Evolutionary conservation across 257 asterid species (phyloP).

Genomic region (Agastache rugosa): DNA sequence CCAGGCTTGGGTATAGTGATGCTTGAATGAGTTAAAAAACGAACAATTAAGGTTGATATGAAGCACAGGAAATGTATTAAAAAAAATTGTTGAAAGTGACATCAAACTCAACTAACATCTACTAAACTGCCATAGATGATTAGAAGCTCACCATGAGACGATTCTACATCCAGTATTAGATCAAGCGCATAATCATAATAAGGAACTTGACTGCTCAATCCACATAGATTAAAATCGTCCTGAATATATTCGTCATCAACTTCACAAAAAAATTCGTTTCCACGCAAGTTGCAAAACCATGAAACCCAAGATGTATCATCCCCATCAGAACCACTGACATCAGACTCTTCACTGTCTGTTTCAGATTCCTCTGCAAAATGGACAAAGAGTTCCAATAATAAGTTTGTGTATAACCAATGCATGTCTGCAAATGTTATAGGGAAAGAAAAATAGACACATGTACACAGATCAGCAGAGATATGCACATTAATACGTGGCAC

Average conservation of each 20-base stretch:
- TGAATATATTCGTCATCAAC: constrained; percentile 98
- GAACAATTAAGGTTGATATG: too few species aligned
- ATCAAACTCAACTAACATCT: constrained; percentile 21
- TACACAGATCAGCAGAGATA: background rate
- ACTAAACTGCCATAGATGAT: constrained; percentile 1
- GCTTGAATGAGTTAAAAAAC: too few species aligned
- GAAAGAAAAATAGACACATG: background rate
- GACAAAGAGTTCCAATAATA: constrained; percentile 23
- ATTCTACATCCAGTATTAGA: constrained; percentile 88
- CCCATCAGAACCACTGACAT: constrained; percentile 97
- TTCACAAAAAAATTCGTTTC: constrained; percentile 96
- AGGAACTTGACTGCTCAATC: constrained; percentile 97
- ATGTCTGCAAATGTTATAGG: constrained; percentile 3
- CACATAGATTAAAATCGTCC: constrained; percentile 94
- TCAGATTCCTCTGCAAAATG: constrained; percentile 86
- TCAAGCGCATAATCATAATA: constrained; percentile 98
- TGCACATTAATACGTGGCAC: background rate
- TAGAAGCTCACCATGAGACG: constrained; percentile 80
- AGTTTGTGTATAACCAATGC: constrained; percentile 14
- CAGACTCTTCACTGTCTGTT: constrained; percentile 96
- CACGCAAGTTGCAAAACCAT: constrained; percentile 99
- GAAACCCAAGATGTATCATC: constrained; percentile 99
- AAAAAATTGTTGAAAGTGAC: background rate
- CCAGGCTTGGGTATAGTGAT: too few species aligned
- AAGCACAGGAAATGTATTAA: background rate